Evolutionary conservation across 257 asterid species (phyloP).

Genomic region (Nicotiana sylvestris): DNA sequence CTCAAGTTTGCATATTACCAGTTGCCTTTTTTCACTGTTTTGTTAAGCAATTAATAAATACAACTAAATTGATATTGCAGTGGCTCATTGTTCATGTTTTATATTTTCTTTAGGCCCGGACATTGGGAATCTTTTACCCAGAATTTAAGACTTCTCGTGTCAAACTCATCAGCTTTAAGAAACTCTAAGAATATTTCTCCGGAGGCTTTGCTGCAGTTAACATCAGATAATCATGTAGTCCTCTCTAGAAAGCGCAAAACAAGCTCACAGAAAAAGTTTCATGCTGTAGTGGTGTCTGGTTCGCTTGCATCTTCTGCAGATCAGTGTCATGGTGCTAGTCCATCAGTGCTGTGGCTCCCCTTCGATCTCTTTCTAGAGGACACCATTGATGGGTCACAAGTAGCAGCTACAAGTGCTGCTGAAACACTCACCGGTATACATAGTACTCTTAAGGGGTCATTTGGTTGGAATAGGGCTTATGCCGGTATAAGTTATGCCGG

Average conservation of each 20-base stretch:
- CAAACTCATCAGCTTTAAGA: slow-evolving; percentile 69
- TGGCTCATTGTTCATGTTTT: slow-evolving; percentile 13
- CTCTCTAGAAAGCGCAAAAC: slow-evolving; percentile 73
- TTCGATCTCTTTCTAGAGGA: slow-evolving; percentile 91
- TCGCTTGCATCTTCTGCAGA: slow-evolving; percentile 54
- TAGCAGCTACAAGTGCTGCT: slow-evolving; percentile 70
- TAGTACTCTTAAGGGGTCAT: background rate
- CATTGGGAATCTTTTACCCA: slow-evolving; percentile 71
- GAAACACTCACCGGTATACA: slow-evolving; percentile 72
- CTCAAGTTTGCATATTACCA: background rate
- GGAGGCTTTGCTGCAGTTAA: slow-evolving; percentile 69
- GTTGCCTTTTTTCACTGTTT: background rate
- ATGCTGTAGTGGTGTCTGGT: slow-evolving; percentile 53
- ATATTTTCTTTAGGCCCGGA: slow-evolving; percentile 50
- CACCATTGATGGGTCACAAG: slow-evolving; percentile 75
- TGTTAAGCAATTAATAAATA: slow-evolving; percentile 1
- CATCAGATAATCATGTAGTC: slow-evolving; percentile 52
- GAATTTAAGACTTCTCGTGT: slow-evolving; percentile 63
- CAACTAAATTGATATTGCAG: background rate
- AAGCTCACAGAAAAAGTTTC: slow-evolving; percentile 55
- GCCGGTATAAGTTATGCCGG: no score
- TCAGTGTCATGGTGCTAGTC: slow-evolving; percentile 50
- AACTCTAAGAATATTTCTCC: slow-evolving; percentile 73
- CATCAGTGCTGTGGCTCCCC: slow-evolving; percentile 88
- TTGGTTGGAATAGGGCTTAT: no score